Percentiles rank a stretch among this genome's conserved stretches.
phyloP scores from a whole-genome alignment of 2,329 filamentous ascomycete species.

The Paracorniculantispora psalliotae region DNA sequence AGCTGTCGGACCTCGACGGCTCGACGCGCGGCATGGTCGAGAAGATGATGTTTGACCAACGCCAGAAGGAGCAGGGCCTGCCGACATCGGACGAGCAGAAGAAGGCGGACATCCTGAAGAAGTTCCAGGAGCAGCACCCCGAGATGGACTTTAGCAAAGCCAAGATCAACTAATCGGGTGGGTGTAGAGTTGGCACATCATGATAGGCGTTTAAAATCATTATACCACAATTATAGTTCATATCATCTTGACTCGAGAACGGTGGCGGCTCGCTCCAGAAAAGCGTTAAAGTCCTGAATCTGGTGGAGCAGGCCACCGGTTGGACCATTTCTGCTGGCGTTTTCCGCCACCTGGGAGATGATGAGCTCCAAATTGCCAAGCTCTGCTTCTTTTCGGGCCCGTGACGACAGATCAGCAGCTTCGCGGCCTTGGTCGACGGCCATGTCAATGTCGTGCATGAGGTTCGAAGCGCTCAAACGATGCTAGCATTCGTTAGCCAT shows the following conservation, averaged over 20 bases:
- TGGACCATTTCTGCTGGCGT: slow-evolving; percentile 45
- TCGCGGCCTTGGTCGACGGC: slow-evolving; percentile 47
- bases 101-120: slow-evolving; percentile 86
- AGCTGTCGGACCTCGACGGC: slow-evolving; percentile 86
- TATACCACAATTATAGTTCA: slow-evolving; percentile 11
- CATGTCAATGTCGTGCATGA: slow-evolving; percentile 59
- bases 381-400: slow-evolving; percentile 45
- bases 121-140: slow-evolving; percentile 78
- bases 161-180: slow-evolving; percentile 50
- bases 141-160: slow-evolving; percentile 71
- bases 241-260: slow-evolving; percentile 46
- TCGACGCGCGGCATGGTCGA: slow-evolving; percentile 96
- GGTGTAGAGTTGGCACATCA: neutral
- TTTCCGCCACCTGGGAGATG: slow-evolving; percentile 49
- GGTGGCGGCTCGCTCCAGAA: slow-evolving; percentile 55
- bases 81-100: slow-evolving; percentile 92
- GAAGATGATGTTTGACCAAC: slow-evolving; percentile 99
- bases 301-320: slow-evolving; percentile 51
- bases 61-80: slow-evolving; percentile 88
- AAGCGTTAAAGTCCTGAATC: slow-evolving; percentile 57
- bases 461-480: slow-evolving; percentile 49
- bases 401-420: slow-evolving; percentile 40
- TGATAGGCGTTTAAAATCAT: neutral
- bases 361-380: slow-evolving; percentile 54
- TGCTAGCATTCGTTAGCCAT: slow-evolving; percentile 25